Evolutionary conservation across 768 basidiomycete genomes (phyloP).

Genomic region (Russula virescens): DNA sequence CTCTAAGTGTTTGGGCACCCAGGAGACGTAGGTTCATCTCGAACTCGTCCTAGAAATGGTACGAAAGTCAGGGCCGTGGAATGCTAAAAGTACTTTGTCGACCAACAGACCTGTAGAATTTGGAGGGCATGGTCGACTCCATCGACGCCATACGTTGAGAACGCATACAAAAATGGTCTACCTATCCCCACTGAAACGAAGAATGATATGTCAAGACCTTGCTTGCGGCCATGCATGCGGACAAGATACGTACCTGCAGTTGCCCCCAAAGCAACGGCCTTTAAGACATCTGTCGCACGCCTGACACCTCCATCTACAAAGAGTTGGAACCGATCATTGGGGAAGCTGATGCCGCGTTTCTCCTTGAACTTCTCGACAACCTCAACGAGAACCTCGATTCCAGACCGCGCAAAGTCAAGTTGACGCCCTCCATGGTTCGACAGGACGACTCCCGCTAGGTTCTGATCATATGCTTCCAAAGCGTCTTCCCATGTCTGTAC

Average conservation of each 20-base stretch:
- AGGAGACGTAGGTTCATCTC: conserved; percentile 96
- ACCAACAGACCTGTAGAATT: conserved; percentile 59
- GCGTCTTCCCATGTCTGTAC: conserved; percentile 62
- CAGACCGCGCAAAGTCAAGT: conserved; percentile 44
- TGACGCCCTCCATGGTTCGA: conserved; percentile 57
- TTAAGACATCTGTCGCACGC: conserved; percentile 83
- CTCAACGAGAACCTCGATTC: conserved; percentile 47
- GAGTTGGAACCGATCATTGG: conserved; percentile 76
- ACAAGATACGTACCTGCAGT: conserved; percentile 53
- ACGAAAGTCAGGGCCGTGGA: neutral
- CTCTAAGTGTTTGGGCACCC: conserved; percentile 73
- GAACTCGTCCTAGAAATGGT: conserved; percentile 72
- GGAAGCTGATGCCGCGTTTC: conserved; percentile 62
- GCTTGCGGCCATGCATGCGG: neutral
- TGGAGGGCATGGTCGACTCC: conserved; percentile 81
- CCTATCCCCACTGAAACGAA: conserved; percentile 62
- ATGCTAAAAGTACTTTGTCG: neutral
- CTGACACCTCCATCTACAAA: conserved; percentile 95
- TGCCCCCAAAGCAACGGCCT: conserved; percentile 85
- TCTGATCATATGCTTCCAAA: conserved; percentile 43
- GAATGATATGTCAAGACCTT: neutral
- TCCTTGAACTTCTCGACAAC: conserved; percentile 67
- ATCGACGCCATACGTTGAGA: conserved; percentile 81
- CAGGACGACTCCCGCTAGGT: conserved; percentile 46
- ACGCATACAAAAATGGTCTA: conserved; percentile 83